A percentile compares a stretch with the other conserved stretches of the same genome.
These are phyloP conservation scores for Pochonia chlamydosporia DNA, from an alignment of 2,329 filamentous ascomycete genomes.

Conservation along the genomic window DNA sequence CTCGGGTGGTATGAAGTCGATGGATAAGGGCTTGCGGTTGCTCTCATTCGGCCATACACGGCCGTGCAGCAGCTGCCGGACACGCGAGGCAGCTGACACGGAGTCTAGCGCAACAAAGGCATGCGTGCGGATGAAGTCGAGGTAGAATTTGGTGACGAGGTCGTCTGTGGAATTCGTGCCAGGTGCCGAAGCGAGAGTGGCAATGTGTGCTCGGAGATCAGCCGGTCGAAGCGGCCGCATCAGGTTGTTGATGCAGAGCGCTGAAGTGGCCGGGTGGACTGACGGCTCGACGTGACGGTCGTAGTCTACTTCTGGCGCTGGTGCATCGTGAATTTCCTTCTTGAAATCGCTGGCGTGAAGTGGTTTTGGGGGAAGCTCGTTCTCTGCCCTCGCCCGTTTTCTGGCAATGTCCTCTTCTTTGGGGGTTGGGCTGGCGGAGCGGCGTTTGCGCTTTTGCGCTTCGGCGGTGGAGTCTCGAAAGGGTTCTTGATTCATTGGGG, in stretches of 20 bases:
- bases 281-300: conserved; percentile 45
- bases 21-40: conserved; percentile 76
- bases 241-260: conserved; percentile 84
- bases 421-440: conserved; percentile 56
- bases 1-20: conserved; percentile 81
- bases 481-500: not conserved
- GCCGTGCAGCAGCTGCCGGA: conserved; percentile 70
- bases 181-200: conserved; percentile 59
- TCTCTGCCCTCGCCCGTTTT: conserved; percentile 46
- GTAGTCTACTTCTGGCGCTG: conserved; percentile 23
- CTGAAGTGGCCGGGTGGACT: conserved; percentile 65
- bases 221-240: conserved; percentile 76
- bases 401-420: conserved; percentile 44
- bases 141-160: conserved; percentile 60
- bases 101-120: conserved; percentile 72
- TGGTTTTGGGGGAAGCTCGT: not conserved
- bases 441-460: conserved; percentile 59
- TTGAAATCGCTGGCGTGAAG: not conserved
- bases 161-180: conserved; percentile 43
- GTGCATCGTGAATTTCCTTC: conserved; percentile 6
- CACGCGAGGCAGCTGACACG: conserved; percentile 66
- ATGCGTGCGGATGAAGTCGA: conserved; percentile 84
- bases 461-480: conserved; percentile 27
- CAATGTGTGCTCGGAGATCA: conserved; percentile 62
- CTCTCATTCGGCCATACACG: conserved; percentile 83